Base-by-base conservation (phyloP, 2,329 filamentous ascomycete species). In the Thelonectria rubi region DNA sequence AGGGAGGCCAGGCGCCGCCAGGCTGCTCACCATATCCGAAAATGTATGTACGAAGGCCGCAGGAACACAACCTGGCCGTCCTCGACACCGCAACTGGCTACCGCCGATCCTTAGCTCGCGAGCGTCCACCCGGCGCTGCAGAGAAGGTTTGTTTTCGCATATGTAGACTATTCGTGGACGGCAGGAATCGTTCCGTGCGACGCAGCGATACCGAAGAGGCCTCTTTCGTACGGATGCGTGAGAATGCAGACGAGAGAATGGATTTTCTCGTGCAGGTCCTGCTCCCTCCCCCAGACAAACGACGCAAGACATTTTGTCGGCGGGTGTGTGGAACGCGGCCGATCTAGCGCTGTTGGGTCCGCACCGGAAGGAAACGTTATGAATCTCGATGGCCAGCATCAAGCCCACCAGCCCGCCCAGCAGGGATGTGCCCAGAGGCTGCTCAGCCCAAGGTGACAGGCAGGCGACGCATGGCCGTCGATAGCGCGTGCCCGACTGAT, bases 261-360 rank as follows among this genome's bases (percentile, higher is more conserved):
- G 24, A n/a, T 30, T 42, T 32, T 37, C 20, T 40, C 46, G 51
- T 39, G 32, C 32, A 40, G 17, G 37, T 51, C 40, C 24, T 42
- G n/a, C 24, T 59, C 18, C 24, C 21, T 51, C 56, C 45, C 60
- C 55, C 45, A 51, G 43, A 40, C 30, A 55, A 56, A 24, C 46
- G 39, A 58, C 60, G 60, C 60, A 62, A 55, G 58, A 52, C 58
- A 60, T 55, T 52, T n/a, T 12, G 52, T 46, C 11, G 20, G 58
- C 51, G 40, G n/a, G 39, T 32, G 40, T 51, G 58, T 34, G 52
- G 50, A 60, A 55, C 58, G 50, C 45, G 42, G 20, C 60, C 55
- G 60, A 62, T 62, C 60, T 51, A 50, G 50, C 45, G 50, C 60
- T 51, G 49, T 46, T 40, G 37, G 55, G 49, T 37, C 54, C 59